These are phyloP conservation scores for Paraphoma sp. DNA, from an alignment of 2,329 filamentous ascomycete genomes.

Conservation along the genomic window DNA sequence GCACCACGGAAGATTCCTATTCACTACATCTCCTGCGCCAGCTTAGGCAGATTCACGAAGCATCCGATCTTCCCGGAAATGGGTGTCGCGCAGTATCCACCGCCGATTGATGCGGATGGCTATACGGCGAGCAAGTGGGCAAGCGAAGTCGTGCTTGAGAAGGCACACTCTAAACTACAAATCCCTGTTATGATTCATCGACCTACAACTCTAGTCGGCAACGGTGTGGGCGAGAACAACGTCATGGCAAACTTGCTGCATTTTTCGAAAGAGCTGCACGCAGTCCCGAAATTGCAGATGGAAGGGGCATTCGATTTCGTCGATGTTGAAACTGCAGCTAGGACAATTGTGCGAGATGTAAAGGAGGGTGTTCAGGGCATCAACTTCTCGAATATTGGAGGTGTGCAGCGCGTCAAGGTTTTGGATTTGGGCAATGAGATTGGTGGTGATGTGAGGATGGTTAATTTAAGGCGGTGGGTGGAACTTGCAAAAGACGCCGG, in stretches of 20 bases:
- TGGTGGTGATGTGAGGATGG: not conserved
- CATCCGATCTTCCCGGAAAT: constrained; percentile 1
- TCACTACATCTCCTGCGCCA: constrained; percentile 13
- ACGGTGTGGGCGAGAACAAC: not conserved
- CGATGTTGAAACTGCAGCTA: not conserved
- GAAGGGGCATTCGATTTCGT: not conserved
- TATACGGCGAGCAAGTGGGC: constrained; percentile 9
- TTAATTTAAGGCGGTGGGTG: not conserved
- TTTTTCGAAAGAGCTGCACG: not conserved
- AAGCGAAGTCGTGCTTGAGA: constrained; percentile 4
- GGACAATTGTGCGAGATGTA: not conserved
- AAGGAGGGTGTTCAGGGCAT: not conserved
- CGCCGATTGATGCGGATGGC: constrained; percentile 1
- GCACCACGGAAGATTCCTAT: constrained; percentile 4
- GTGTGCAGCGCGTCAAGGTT: not conserved
- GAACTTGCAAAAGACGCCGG: not conserved
- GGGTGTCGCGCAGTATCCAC: not conserved
- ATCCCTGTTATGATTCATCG: not conserved
- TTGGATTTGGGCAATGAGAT: not conserved
- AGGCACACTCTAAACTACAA: not conserved
- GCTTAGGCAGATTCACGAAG: not conserved
- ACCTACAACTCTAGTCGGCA: not conserved
- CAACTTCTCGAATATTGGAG: not conserved
- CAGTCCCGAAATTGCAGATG: not conserved
- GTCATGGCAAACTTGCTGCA: not conserved